Conservation (phyloP, 2,329 filamentous ascomycete genomes). For the Cercospora nicotianae region DNA sequence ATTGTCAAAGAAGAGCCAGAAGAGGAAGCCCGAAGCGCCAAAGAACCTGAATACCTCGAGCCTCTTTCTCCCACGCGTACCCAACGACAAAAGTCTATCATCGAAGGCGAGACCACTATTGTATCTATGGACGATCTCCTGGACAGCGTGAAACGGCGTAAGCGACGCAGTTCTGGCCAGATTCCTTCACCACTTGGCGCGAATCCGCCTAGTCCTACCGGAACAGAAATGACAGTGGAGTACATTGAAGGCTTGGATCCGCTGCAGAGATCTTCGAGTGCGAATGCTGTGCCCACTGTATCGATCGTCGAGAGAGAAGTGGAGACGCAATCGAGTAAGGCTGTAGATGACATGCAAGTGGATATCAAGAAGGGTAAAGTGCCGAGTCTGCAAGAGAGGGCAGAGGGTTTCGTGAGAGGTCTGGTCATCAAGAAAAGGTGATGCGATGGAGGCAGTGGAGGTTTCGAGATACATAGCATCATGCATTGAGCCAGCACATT, state of each 20-base stretch:
- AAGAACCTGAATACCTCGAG: conserved; percentile 22
- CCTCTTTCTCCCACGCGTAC: conserved; percentile 18
- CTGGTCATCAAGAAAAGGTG: conserved; percentile 19
- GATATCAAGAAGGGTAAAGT: conserved; percentile 25
- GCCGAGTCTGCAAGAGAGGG: conserved; percentile 22
- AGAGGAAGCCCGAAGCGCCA: background rate
- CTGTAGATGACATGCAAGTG: conserved; percentile 33
- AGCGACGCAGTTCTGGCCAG: conserved; percentile 29
- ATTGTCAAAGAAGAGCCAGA: conserved; percentile 3
- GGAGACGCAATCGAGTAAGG: conserved; percentile 19
- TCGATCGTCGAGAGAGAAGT: background rate
- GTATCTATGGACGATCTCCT: conserved; percentile 34
- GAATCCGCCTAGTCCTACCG: conserved; percentile 26
- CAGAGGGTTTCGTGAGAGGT: conserved; percentile 25
- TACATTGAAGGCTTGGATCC: background rate
- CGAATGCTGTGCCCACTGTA: background rate
- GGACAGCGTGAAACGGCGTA: conserved; percentile 32
- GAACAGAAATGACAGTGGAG: background rate
- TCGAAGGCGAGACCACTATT: conserved; percentile 28
- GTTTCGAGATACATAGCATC: background rate
- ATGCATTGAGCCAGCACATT: background rate
- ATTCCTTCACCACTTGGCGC: conserved; percentile 32
- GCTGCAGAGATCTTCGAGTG: conserved; percentile 1
- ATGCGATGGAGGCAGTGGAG: background rate
- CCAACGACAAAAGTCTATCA: conserved; percentile 11